Percentiles rank a stretch among this genome's conserved stretches.
Evolutionary conservation across 768 basidiomycete genomes (phyloP).

Genomic region (Collybia nuda): DNA sequence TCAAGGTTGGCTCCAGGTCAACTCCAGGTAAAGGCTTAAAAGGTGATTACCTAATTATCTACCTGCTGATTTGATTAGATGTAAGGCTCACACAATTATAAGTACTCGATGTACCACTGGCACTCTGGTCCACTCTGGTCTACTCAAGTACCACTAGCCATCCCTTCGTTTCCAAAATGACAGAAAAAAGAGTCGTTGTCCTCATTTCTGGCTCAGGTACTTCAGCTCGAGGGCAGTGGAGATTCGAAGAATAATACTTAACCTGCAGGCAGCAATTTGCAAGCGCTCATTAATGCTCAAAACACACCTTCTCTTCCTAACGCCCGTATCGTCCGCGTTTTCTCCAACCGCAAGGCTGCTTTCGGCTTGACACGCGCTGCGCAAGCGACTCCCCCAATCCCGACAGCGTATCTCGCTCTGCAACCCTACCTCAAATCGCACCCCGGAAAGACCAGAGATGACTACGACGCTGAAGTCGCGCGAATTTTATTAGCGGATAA

Average conservation of each 20-base stretch:
- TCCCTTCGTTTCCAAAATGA: slow-evolving; percentile 9
- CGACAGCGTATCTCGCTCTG: slow-evolving; percentile 79
- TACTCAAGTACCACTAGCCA: neutral
- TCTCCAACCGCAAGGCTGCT: slow-evolving; percentile 91
- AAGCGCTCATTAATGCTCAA: slow-evolving; percentile 91
- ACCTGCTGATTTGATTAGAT: slow-evolving; percentile 2
- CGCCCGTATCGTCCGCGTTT: slow-evolving; percentile 71
- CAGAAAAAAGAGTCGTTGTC: slow-evolving; percentile 36
- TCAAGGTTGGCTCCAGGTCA: too few species aligned
- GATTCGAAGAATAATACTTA: slow-evolving; percentile 5
- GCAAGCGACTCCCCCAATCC: slow-evolving; percentile 70
- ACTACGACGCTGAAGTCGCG: slow-evolving; percentile 86
- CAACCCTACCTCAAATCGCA: slow-evolving; percentile 79
- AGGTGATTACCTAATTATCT: neutral
- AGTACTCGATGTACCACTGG: neutral
- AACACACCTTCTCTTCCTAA: slow-evolving; percentile 72
- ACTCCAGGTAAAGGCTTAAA: too few species aligned
- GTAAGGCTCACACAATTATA: too few species aligned
- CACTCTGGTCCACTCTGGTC: neutral
- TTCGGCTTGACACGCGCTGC: slow-evolving; percentile 85
- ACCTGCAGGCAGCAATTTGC: slow-evolving; percentile 84
- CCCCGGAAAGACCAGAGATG: slow-evolving; percentile 70
- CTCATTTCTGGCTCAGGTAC: slow-evolving; percentile 58
- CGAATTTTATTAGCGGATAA: slow-evolving; percentile 55
- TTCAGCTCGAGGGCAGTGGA: slow-evolving; percentile 8